phyloP scores from a whole-genome alignment of 2,329 filamentous ascomycete species.

The Ascochyta pisi region DNA sequence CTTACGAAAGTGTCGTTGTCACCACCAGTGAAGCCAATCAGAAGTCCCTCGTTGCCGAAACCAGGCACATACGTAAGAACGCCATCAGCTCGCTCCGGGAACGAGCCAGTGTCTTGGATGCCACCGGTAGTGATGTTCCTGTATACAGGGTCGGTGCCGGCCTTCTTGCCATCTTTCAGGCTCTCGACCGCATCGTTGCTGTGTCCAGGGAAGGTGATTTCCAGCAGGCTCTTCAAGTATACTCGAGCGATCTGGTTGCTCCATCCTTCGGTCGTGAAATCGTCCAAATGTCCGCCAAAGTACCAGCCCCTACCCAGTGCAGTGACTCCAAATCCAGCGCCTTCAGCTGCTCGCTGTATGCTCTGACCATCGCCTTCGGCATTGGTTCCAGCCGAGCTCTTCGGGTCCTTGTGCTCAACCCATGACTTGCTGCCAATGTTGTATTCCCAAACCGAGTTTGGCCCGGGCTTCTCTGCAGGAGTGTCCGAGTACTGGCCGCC shows the following conservation, averaged over 20 bases:
- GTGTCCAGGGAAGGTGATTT: slow-evolving; percentile 77
- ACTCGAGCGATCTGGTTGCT: slow-evolving; percentile 67
- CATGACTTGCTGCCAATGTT: slow-evolving; percentile 65
- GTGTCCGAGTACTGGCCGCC: slow-evolving; percentile 75
- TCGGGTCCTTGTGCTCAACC: slow-evolving; percentile 67
- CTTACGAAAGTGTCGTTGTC: slow-evolving; percentile 70
- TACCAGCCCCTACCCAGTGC: slow-evolving; percentile 76
- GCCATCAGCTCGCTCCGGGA: slow-evolving; percentile 77
- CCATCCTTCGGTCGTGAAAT: slow-evolving; percentile 70
- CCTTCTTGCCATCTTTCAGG: slow-evolving; percentile 61
- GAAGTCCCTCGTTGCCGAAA: slow-evolving; percentile 75
- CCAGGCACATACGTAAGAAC: slow-evolving; percentile 77
- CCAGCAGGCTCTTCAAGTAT: slow-evolving; percentile 76
- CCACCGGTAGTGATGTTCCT: slow-evolving; percentile 78
- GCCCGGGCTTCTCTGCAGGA: slow-evolving; percentile 62
- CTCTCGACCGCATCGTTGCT: slow-evolving; percentile 67
- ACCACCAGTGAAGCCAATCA: slow-evolving; percentile 80
- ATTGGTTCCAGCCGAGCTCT: slow-evolving; percentile 68
- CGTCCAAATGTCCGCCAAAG: slow-evolving; percentile 78
- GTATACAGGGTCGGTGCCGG: slow-evolving; percentile 68
- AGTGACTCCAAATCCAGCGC: slow-evolving; percentile 73
- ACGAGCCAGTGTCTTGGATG: slow-evolving; percentile 69
- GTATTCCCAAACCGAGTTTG: slow-evolving; percentile 74
- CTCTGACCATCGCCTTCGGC: slow-evolving; percentile 62
- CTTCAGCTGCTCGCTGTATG: slow-evolving; percentile 75